These are phyloP conservation scores for Thoreauomyces humboldtii DNA, from an alignment of 192 early-diverging fungal species.

Conservation along the genomic window DNA sequence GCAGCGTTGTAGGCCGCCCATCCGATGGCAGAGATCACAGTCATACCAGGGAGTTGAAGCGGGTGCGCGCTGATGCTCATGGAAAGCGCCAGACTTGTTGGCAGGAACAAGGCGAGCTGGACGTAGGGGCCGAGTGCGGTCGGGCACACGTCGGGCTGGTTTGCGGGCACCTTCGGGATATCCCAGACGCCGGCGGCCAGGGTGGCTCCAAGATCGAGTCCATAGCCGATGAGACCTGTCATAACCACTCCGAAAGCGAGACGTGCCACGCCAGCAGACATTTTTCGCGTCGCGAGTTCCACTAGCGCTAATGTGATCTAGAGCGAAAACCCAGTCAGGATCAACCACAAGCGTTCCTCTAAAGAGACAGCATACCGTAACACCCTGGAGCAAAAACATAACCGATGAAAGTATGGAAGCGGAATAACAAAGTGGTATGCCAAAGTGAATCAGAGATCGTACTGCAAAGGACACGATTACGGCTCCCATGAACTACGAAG, in stretches of 20 bases:
- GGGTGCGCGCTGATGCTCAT: slow-evolving; percentile 35
- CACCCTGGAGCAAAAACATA: slow-evolving; percentile 33
- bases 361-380: slow-evolving; percentile 15
- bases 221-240: slow-evolving; percentile 40
- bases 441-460: slow-evolving; percentile 11
- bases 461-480: slow-evolving; percentile 19
- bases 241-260: slow-evolving; percentile 32
- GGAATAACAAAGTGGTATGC: slow-evolving; percentile 16
- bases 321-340: no score
- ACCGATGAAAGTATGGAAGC: slow-evolving; percentile 25
- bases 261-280: slow-evolving; percentile 30
- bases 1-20: slow-evolving; percentile 6
- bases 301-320: slow-evolving; percentile 35
- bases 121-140: background rate
- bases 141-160: slow-evolving; percentile 8
- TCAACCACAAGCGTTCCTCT: no score
- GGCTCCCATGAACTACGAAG: slow-evolving; percentile 17
- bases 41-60: slow-evolving; percentile 35
- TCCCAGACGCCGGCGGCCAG: slow-evolving; percentile 13
- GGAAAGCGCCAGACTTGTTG: slow-evolving; percentile 22
- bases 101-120: slow-evolving; percentile 29
- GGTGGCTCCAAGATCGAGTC: slow-evolving; percentile 32
- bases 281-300: slow-evolving; percentile 35
- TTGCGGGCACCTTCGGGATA: slow-evolving; percentile 12
- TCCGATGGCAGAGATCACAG: slow-evolving; percentile 19